A percentile compares a stretch with the other conserved stretches of the same genome.
These are phyloP conservation scores for Gryganskiella cystojenkinii DNA, from an alignment of 192 early-diverging fungal species.

Conservation along the genomic window DNA sequence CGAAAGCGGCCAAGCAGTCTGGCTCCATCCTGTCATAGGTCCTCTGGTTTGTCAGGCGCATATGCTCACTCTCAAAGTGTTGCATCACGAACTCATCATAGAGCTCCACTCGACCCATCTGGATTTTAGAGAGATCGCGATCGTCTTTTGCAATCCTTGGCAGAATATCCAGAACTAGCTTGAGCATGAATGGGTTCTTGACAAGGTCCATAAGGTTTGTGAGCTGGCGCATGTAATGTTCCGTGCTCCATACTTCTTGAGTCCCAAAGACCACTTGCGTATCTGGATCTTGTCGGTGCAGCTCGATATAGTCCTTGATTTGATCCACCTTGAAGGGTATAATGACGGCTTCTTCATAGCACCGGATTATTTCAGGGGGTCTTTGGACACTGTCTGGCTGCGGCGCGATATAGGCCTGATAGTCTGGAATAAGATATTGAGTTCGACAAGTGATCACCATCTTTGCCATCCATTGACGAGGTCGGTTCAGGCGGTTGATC, in stretches of 20 bases:
- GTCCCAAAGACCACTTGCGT: too few relatives aligned
- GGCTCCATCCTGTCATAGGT: neutral
- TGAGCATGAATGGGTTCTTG: slow-evolving; percentile 1
- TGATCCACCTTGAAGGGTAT: neutral
- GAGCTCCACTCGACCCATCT: neutral
- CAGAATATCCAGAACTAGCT: neutral
- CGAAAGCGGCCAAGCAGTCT: too few relatives aligned
- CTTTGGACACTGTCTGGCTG: neutral
- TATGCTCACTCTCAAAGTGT: neutral
- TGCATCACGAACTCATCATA: neutral
- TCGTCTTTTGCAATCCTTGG: neutral
- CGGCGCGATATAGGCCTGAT: neutral
- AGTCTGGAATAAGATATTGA: neutral
- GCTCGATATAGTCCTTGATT: neutral
- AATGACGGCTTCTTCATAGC: neutral
- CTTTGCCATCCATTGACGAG: neutral
- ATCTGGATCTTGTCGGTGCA: neutral
- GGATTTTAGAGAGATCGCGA: neutral
- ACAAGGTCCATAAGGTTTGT: neutral
- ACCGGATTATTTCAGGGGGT: neutral
- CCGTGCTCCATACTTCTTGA: neutral
- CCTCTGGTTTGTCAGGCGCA: neutral
- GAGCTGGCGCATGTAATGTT: neutral
- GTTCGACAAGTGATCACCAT: neutral
- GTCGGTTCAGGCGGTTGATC: neutral